Evolutionary conservation across 1,284 basidiomycete species (phyloP), one percentile per base, ranked within the genome.

Genomic region (Volvariella surrecta): DNA sequence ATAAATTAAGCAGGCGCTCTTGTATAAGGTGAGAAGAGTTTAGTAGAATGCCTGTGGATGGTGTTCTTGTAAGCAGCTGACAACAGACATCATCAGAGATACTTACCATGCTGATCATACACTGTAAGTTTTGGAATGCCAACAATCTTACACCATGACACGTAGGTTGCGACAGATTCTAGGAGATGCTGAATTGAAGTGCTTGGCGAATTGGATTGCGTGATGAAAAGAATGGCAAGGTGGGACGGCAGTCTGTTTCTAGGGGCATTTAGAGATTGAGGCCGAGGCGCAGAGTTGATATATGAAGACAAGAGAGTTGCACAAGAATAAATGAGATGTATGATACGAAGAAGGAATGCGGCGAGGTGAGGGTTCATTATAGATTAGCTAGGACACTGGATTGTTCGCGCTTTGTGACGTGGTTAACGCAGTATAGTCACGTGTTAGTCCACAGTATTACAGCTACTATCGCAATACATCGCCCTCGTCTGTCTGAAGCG

Each of bases 81-180:
- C 7, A 28, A 28, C 24, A 28, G 24, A 28, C 6, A 28, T 6
- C 24, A 11, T 6, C n/a, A n/a, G n/a, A n/a, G n/a, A 30, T 3
- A 59, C 75, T 44, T 55, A 86, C 86, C 85, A 48, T 74, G 61
- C 46, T 72, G 67, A 56, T 89, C 85, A 51, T 86, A 88, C 3
- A 84, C 67, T 13, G 78, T 83, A 40, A 88, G 62, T 40, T 68
- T 69, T 47, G 62, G 58, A 43, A 88, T 75, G 10, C 81, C 82
- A 32, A 66, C 59, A 17, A 50, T 56, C 45, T 66, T 70, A 61
- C 80, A 86, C 79, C 82, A 88, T 9, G 56, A 57, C 6, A 72
- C 70, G 11, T 68, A 68, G 37, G 64, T 64, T 43, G 72, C 59
- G n/a, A 82, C 62, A 50, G 70, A 76, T 50, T 74, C 64, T 13